These are phyloP conservation scores for Candida ortonii DNA, from an alignment of 805 yeast genomes.

Conservation along the genomic window DNA sequence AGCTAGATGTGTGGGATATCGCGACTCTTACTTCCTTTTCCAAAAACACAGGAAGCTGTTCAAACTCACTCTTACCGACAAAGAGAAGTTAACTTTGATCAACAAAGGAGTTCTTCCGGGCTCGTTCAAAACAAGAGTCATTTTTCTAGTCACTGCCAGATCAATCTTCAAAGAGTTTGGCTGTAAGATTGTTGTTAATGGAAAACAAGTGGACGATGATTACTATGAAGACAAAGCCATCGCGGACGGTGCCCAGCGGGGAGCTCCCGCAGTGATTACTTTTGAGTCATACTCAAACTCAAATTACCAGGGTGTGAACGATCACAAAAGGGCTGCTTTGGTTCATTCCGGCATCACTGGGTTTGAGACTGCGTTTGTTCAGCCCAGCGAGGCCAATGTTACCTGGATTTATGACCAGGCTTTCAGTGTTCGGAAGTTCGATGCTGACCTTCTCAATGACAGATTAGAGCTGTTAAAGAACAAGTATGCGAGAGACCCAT, in stretches of 20 bases:
- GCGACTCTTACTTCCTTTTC: conserved; percentile 86
- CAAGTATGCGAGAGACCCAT: conserved; percentile 71
- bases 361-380: conserved; percentile 34
- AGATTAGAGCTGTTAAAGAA: conserved; percentile 47
- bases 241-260: conserved; percentile 61
- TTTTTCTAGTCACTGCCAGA: conserved; percentile 87
- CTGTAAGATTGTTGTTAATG: conserved; percentile 74
- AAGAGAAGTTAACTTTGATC: conserved; percentile 79
- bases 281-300: conserved; percentile 24
- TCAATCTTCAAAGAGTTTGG: conserved; percentile 92
- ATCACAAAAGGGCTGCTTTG: conserved; percentile 21
- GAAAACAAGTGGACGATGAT: conserved; percentile 80
- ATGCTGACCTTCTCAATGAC: conserved; percentile 57
- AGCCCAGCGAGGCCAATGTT: conserved; percentile 42
- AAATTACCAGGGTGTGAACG: conserved; percentile 15
- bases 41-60: conserved; percentile 77
- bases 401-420: conserved; percentile 88
- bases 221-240: conserved; percentile 70
- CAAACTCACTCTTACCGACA: conserved; percentile 70
- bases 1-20: conserved; percentile 89
- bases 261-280: conserved; percentile 43
- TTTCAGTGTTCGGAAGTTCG: conserved; percentile 68
- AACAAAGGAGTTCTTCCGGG: conserved; percentile 79
- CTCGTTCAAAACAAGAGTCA: conserved; percentile 85
- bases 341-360: conserved; percentile 28